Evolutionary conservation across 805 yeast species (phyloP).

Genomic region (Lachancea kluyveri): DNA sequence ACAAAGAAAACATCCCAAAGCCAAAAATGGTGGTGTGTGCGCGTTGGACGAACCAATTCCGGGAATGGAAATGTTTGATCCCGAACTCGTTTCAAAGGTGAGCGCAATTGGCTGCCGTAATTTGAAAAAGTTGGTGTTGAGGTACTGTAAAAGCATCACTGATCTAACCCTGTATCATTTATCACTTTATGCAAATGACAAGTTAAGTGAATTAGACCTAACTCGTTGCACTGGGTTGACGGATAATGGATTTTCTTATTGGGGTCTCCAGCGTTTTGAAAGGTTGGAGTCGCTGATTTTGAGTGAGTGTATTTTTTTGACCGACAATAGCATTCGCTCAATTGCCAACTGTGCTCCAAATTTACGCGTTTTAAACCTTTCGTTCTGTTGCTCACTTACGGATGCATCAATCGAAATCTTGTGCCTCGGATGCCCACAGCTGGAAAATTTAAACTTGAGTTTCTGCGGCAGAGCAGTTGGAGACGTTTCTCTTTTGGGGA

Average conservation of each 20-base stretch:
- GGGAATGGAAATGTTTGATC: conserved; percentile 27
- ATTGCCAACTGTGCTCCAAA: conserved; percentile 56
- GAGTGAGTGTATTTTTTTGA: conserved; percentile 68
- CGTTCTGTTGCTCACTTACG: conserved; percentile 70
- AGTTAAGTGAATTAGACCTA: conserved; percentile 51
- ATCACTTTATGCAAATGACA: conserved; percentile 49
- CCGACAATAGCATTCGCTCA: conserved; percentile 57
- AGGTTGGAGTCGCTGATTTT: conserved; percentile 46
- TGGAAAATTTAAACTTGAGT: conserved; percentile 50
- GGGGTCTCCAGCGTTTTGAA: conserved; percentile 55
- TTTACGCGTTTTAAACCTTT: conserved; percentile 51
- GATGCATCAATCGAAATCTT: conserved; percentile 64
- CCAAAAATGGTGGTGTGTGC: conserved; percentile 2
- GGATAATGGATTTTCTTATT: conserved; percentile 62
- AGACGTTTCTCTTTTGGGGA: conserved; percentile 57
- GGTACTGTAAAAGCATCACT: conserved; percentile 73
- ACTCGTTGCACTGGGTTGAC: conserved; percentile 76
- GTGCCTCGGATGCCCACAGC: conserved; percentile 55
- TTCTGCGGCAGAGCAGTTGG: conserved; percentile 80
- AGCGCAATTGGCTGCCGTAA: conserved; percentile 49
- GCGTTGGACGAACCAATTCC: conserved; percentile 22
- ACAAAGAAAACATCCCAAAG: not conserved
- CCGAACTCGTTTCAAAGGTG: conserved; percentile 1
- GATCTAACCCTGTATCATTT: conserved; percentile 61
- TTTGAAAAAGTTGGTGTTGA: conserved; percentile 46